Evolutionary conservation across 495 filamentous ascomycete genomes (phyloP), one percentile per base, ranked within the genome.

Genomic region (Penicillium dipodomyicola): DNA sequence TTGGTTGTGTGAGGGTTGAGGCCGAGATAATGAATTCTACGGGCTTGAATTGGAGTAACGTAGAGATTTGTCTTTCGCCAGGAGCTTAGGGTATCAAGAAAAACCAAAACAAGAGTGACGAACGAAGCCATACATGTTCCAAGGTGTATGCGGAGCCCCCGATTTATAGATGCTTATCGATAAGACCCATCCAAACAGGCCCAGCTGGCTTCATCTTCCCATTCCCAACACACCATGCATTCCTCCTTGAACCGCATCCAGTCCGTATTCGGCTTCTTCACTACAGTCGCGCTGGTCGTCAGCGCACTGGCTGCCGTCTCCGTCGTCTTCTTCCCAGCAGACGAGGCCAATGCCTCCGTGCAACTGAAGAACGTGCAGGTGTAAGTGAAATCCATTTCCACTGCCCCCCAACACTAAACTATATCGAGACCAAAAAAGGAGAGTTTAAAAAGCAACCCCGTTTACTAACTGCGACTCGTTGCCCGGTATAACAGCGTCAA

Each of bases 231-330:
- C 75, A 81, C 57, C 57, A 97, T 98, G 94, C 89, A 97, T 74
- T 92, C 91, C 63, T 81, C 87, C 20, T 70, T 93, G 29, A 90
- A 88, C 37, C 88, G 94, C 58, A 71, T 83, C 54, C 94, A 98
- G 73, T 92, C 92, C 77, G 87, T 92, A 61, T 98, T 98, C 72
- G 91, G 93, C 69, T 96, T 95, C 84, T 97, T 97, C 80, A 97
- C 93, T 27, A 94, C 92, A 32, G 92, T 96, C 54, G 87, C 88
- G 32, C 92, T 94, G 68, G 80, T 82, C 57, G 85, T 96, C 25
- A 91, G 86, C 40, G 81, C 83, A 17, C 69, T 92, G 20, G 87
- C 96, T 58, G 92, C 94, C 40, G 67, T 87, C 41, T 90, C 91
- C 7, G 87, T 89, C 49, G 70, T 96, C 29, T 47, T 92, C n/a